Conservation (phyloP, 805 yeast genomes). For the Candida patagonica region DNA sequence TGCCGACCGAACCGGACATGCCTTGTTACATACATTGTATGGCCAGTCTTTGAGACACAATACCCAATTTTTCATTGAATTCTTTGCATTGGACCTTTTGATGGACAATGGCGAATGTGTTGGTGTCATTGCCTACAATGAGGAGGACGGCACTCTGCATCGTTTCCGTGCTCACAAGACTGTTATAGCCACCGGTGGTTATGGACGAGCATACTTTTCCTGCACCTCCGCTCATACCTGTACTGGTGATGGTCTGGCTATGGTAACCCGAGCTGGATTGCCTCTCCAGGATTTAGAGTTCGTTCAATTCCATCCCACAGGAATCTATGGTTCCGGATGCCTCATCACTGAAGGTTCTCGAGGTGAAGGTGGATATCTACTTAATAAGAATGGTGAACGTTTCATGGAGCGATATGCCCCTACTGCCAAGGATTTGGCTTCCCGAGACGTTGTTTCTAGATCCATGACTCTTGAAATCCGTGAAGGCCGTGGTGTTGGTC, state of each 20-base stretch:
- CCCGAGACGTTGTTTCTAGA: slow-evolving; percentile 96
- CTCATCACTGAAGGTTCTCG: slow-evolving; percentile 98
- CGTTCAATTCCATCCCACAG: slow-evolving; percentile 98
- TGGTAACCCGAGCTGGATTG: slow-evolving; percentile 97
- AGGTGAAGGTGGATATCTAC: slow-evolving; percentile 98
- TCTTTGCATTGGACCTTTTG: slow-evolving; percentile 87
- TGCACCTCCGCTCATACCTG: slow-evolving; percentile 99
- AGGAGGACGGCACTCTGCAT: slow-evolving; percentile 97
- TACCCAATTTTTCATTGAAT: slow-evolving; percentile 96
- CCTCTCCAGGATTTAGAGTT: slow-evolving; percentile 97
- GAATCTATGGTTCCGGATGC: slow-evolving; percentile 98
- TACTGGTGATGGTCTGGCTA: slow-evolving; percentile 98
- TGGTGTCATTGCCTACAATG: slow-evolving; percentile 95
- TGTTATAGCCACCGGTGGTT: slow-evolving; percentile 96
- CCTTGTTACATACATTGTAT: slow-evolving; percentile 86
- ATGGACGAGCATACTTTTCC: slow-evolving; percentile 96
- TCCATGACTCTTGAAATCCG: slow-evolving; percentile 98
- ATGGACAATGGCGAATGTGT: slow-evolving; percentile 94
- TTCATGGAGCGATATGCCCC: slow-evolving; percentile 99
- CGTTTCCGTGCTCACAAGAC: slow-evolving; percentile 97
- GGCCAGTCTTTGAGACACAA: slow-evolving; percentile 96
- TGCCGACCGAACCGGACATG: slow-evolving; percentile 99
- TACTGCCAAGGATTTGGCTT: slow-evolving; percentile 95
- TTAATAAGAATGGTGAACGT: slow-evolving; percentile 97
- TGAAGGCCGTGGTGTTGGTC: slow-evolving; percentile 99